These are phyloP conservation scores for Pythium sp. DNA, from an alignment of 352 stramenopile genomes.

Conservation along the genomic window DNA sequence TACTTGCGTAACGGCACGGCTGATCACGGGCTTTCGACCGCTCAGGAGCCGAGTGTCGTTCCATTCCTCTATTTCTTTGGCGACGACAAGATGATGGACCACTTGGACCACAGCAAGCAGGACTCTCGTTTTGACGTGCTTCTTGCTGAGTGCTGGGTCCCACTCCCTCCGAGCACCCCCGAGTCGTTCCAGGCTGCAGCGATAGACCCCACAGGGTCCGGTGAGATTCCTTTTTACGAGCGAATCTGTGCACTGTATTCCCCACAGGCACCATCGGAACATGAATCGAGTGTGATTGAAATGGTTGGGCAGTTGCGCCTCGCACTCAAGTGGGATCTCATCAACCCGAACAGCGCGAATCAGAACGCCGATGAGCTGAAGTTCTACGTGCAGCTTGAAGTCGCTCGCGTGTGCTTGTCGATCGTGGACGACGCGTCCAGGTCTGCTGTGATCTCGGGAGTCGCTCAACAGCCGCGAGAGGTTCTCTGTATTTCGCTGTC, in stretches of 20 bases:
- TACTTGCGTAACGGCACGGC: constrained; percentile 72
- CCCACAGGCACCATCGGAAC: constrained; percentile 21
- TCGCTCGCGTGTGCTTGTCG: constrained; percentile 71
- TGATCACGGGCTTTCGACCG: constrained; percentile 70
- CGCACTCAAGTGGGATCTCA: constrained; percentile 76
- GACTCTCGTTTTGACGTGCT: constrained; percentile 77
- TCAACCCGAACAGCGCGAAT: constrained; percentile 42
- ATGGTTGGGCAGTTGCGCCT: constrained; percentile 79
- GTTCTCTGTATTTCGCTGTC: constrained; percentile 76
- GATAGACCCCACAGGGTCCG: constrained; percentile 24
- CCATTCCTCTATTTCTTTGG: constrained; percentile 89
- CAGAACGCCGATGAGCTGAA: constrained; percentile 49
- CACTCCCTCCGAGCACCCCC: constrained; percentile 40
- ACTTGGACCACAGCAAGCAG: constrained; percentile 84
- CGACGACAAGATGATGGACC: constrained; percentile 84
- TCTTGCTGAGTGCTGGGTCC: constrained; percentile 78
- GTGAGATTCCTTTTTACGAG: constrained; percentile 48
- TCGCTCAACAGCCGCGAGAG: constrained; percentile 50
- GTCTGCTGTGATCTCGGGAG: constrained; percentile 26
- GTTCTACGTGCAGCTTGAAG: constrained; percentile 72
- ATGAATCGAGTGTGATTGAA: constrained; percentile 26
- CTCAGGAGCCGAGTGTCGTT: constrained; percentile 82
- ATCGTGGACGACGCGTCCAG: constrained; percentile 61
- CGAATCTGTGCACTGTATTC: constrained; percentile 71
- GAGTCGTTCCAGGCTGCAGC: constrained; percentile 13